Evolutionary conservation across 345 rosid species (phyloP).

Genomic region (Populus deltoides): DNA sequence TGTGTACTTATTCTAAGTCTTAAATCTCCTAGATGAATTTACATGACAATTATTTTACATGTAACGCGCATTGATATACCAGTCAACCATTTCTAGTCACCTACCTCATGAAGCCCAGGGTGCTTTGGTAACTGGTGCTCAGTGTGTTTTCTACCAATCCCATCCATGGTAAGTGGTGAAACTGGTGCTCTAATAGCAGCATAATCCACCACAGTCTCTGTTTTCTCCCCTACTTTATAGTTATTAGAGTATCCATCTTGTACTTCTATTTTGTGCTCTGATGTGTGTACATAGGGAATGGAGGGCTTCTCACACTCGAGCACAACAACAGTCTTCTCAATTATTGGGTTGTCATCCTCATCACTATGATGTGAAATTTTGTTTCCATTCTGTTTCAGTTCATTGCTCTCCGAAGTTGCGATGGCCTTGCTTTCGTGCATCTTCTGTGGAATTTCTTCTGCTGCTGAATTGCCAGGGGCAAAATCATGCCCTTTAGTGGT

Average conservation of each 20-base stretch:
- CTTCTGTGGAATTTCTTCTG: slow-evolving; percentile 30
- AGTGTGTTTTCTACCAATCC: slow-evolving; percentile 31
- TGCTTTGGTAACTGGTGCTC: slow-evolving; percentile 31
- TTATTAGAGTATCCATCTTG: slow-evolving; percentile 22
- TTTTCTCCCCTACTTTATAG: slow-evolving; percentile 23
- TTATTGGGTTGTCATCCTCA: slow-evolving; percentile 52
- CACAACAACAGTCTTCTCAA: slow-evolving; percentile 71
- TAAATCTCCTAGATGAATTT: background rate
- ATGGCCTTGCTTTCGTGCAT: slow-evolving; percentile 33
- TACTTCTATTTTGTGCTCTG: slow-evolving; percentile 34
- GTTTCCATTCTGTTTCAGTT: slow-evolving; percentile 30
- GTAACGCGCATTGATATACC: background rate
- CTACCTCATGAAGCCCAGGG: slow-evolving; percentile 38
- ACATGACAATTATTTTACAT: background rate
- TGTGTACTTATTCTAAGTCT: background rate
- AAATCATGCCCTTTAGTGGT: slow-evolving; percentile 38
- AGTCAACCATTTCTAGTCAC: slow-evolving; percentile 10
- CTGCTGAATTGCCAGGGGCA: slow-evolving; percentile 31
- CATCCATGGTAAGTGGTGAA: slow-evolving; percentile 28
- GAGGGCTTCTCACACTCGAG: slow-evolving; percentile 56
- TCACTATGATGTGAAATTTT: slow-evolving; percentile 39
- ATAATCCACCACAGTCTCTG: slow-evolving; percentile 29
- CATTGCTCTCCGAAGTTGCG: slow-evolving; percentile 28
- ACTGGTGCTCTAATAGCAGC: slow-evolving; percentile 31
- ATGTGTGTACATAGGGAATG: slow-evolving; percentile 27